Base-by-base conservation (phyloP, 768 basidiomycete species). In the Boletellus sp. region DNA sequence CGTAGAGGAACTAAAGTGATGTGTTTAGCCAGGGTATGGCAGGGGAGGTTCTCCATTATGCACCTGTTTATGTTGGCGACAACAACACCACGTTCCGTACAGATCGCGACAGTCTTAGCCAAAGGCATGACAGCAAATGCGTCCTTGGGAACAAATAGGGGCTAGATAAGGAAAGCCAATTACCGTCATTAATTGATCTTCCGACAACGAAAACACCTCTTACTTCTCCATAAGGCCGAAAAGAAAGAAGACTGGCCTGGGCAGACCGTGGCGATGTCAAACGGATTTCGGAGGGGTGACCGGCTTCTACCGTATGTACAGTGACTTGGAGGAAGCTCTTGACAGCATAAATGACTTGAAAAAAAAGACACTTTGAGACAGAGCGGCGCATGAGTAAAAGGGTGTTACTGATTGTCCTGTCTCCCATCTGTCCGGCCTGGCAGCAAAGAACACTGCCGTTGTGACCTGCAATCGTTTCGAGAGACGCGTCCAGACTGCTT, bases 11-110 rank as follows among this genome's bases (percentile, higher is more conserved):
- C 79, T 81, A 48, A 16, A 17, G 44, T 13, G 19, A 34, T 20
- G 37, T 51, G 20, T 41, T 47, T 48, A 48, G 12, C 40, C 6
- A 35, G 24, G 37, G 5, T 42, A 28, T 34, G 28, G 22, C 3
- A 32, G 17, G 7, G 16, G 3, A 7, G 11, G 24, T 7, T 32
- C 2, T 15, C 42, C 32, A 32, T 12, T 48, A 67, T 82, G 42
- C 55, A 91, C 90, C 83, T 81, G 22, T 73, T 78, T 20, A 85
- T 86, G 58, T 86, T 81, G 9, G 80, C 70, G 36, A 90, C 80
- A 8, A 83, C 74, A 28, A 92, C 75, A 11, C 83, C 79, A 24
- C 80, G 79, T 31, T 78, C 77, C 1, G 83, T 81, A 54, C 81
- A 81, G 22, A 92, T 74, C 0, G 81, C 84, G 6, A 90, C 71